These are phyloP conservation scores for Beauveria australis DNA, from an alignment of 2,329 filamentous ascomycete genomes.

Conservation along the genomic window DNA sequence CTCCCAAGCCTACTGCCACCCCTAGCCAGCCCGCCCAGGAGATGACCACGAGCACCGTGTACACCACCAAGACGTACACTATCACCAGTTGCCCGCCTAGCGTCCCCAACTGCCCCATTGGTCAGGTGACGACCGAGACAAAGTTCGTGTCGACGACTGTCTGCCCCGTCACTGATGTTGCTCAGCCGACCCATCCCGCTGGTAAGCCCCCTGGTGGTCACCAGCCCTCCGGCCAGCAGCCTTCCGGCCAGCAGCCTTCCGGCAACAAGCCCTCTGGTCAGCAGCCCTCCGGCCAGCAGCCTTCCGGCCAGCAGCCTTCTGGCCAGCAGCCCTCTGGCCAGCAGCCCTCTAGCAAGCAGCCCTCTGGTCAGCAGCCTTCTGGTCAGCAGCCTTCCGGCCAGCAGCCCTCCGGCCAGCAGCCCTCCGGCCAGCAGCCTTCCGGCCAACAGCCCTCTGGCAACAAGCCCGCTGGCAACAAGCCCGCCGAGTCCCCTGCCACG, in stretches of 20 bases:
- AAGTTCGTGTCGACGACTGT: background rate
- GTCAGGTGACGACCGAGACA: constrained; percentile 12
- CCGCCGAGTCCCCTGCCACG: background rate
- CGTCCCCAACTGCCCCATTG: constrained; percentile 13
- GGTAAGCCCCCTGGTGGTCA: background rate
- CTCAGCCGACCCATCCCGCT: background rate
- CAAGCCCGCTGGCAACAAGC: background rate
- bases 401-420: background rate
- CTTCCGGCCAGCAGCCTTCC: too few relatives aligned
- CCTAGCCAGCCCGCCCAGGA: too few relatives aligned
- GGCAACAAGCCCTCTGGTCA: too few relatives aligned
- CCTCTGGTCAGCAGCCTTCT: background rate
- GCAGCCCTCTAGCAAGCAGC: background rate
- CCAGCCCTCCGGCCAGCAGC: background rate
- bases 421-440: background rate
- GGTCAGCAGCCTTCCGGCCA: background rate
- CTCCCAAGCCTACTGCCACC: background rate
- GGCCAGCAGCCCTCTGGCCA: background rate
- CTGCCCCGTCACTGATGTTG: background rate
- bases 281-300: too few relatives aligned
- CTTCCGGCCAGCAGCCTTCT: background rate
- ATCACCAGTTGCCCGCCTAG: constrained; percentile 13
- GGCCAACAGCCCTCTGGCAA: background rate
- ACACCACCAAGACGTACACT: constrained; percentile 13
- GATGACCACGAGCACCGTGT: constrained; percentile 10